Base-by-base conservation (phyloP, 805 yeast species). In the Metschnikowia aberdeeniae region DNA sequence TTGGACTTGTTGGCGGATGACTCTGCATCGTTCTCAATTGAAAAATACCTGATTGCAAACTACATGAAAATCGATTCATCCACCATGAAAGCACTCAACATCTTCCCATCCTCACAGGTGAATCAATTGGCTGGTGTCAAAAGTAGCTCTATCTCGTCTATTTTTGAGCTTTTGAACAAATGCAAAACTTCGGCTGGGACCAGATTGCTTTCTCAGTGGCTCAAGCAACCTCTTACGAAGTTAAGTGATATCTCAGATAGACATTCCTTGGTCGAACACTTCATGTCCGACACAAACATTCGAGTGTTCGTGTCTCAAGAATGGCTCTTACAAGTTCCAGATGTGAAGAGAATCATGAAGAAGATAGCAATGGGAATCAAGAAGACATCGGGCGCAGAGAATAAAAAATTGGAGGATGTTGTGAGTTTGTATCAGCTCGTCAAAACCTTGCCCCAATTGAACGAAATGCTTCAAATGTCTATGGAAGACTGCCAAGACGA, bases 161-260 rank as follows among this genome's bases (percentile, higher is more conserved):
- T 93, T 34, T 90, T 79, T 60, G 97, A 95, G 22, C 72, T 93
- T 36, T 69, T 93, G 56, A 92, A 93, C 69, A 81, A 83, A 54
- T 92, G 98, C 70, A 89, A 86, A 56, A 84, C 95, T 4, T 75
- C 81, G 2, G 89, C 93, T n/a, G 99, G 99, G 6, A 72, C 92
- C 1, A 76, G 98, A 52, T 66, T 90, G 41, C 74, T 93, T 22
- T 82, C 93, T 12, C 96, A 89, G 59, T 93, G 99, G 99, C 73
- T 93, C 49, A 93, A 92, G 59, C 99, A 93, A 64, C 99, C 99
- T 0, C 73, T 93, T 40, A 82, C 95, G 43, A 80, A 81, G 52
- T 59, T 75, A 9, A 58, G 55, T 0, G 80, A 73, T 41, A 89
- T 93, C 33, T 62, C 67, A 33, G 72, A 80, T 36, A 75, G 99